These are phyloP conservation scores for Candida silvatica DNA, from an alignment of 805 yeast species.

Conservation along the genomic window DNA sequence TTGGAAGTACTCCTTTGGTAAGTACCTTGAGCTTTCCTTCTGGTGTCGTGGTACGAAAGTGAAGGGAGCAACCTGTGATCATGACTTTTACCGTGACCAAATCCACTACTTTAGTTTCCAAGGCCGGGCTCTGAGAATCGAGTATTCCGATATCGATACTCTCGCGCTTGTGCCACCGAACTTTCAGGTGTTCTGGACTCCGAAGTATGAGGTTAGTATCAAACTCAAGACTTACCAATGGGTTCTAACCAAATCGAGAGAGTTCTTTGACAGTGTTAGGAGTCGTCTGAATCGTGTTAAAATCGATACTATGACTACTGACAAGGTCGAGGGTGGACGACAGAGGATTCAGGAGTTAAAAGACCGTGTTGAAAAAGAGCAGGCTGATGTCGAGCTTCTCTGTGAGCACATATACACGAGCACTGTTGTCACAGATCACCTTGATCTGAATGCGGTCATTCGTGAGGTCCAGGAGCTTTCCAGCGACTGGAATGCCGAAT, in stretches of 20 bases:
- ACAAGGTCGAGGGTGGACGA: conserved; percentile 63
- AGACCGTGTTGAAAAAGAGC: conserved; percentile 42
- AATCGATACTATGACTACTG: conserved; percentile 63
- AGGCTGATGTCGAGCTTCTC: conserved; percentile 30
- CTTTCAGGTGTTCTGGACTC: conserved; percentile 60
- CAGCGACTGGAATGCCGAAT: conserved; percentile 80
- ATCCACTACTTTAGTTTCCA: conserved; percentile 77
- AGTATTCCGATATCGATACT: conserved; percentile 65
- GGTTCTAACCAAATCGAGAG: conserved; percentile 42
- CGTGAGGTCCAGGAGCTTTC: conserved; percentile 73
- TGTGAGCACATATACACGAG: conserved; percentile 44
- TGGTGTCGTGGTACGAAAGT: conserved; percentile 62
- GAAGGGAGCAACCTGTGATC: conserved; percentile 55
- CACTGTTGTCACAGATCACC: conserved; percentile 54
- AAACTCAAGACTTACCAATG: conserved; percentile 54
- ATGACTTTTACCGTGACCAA: conserved; percentile 76
- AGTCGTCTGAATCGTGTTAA: conserved; percentile 71
- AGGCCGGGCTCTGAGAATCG: conserved; percentile 71
- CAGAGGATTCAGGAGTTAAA: conserved; percentile 51
- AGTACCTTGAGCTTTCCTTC: conserved; percentile 78
- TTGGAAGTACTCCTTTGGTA: conserved; percentile 89
- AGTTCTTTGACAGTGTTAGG: conserved; percentile 66
- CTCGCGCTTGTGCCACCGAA: conserved; percentile 75
- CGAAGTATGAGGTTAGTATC: conserved; percentile 57
- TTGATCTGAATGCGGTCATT: conserved; percentile 61